These are phyloP conservation scores for Starmerella stellata DNA, from an alignment of 805 yeast genomes.

Conservation along the genomic window DNA sequence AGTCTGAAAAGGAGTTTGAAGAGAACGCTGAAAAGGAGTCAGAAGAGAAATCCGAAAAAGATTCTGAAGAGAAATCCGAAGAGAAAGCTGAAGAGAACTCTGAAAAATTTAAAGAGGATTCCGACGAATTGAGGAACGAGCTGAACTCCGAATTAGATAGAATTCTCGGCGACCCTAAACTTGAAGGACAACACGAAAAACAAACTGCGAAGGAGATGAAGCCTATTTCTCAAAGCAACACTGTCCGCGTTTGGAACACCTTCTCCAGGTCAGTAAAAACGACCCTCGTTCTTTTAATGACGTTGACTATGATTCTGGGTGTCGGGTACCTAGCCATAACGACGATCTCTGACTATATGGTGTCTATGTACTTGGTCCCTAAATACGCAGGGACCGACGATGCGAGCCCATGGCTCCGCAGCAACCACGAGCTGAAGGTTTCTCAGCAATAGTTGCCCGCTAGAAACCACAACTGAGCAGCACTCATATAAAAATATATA, in stretches of 20 bases:
- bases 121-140: too few relatives aligned
- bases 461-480: too few relatives aligned
- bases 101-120: too few relatives aligned
- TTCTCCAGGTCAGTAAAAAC: not conserved
- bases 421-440: not conserved
- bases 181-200: too few relatives aligned
- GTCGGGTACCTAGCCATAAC: not conserved
- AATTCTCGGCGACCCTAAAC: too few relatives aligned
- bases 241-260: too few relatives aligned
- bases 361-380: not conserved
- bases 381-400: not conserved
- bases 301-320: not conserved
- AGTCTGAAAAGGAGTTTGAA: constrained; percentile 33
- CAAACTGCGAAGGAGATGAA: too few relatives aligned
- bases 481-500: not conserved
- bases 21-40: constrained; percentile 36
- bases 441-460: too few relatives aligned
- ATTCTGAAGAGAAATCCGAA: constrained; percentile 59
- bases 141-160: too few relatives aligned
- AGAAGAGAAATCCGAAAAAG: constrained; percentile 32
- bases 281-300: not conserved
- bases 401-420: not conserved
- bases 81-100: too few relatives aligned
- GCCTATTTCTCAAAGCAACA: too few relatives aligned
- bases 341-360: not conserved